Conservation (phyloP, 176 grass and related monocot species). For the Carex kokanica region DNA sequence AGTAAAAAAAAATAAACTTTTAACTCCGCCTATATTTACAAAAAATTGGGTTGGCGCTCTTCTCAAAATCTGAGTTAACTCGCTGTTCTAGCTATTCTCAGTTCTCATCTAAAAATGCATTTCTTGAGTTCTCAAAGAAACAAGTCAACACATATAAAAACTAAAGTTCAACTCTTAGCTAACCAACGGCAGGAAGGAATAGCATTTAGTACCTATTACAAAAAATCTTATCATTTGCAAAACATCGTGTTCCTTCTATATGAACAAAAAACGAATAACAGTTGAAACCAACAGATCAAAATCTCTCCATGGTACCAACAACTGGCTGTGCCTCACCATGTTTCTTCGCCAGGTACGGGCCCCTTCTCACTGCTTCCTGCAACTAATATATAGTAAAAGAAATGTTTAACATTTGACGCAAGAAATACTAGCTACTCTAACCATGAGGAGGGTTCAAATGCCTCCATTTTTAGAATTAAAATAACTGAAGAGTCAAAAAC, state of each 20-base stretch:
- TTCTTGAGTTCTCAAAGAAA: background rate
- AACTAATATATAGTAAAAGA: conserved; percentile 38
- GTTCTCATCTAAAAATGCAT: background rate
- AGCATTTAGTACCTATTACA: background rate
- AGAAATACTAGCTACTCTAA: background rate
- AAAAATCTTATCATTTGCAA: background rate
- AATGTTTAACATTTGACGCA: background rate
- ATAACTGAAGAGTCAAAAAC: too few species aligned
- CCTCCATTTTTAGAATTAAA: too few species aligned
- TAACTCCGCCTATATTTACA: too few species aligned
- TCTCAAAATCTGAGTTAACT: too few species aligned
- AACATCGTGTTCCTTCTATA: background rate
- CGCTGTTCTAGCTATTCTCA: too few species aligned
- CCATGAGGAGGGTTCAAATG: background rate
- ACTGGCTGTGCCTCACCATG: conserved; percentile 48
- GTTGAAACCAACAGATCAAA: conserved; percentile 35
- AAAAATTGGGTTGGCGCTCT: too few species aligned
- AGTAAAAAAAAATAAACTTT: too few species aligned
- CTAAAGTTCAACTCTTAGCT: background rate
- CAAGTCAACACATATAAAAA: background rate
- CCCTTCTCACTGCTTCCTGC: conserved; percentile 74
- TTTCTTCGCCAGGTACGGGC: conserved; percentile 64
- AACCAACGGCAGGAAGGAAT: background rate
- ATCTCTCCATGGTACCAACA: conserved; percentile 60
- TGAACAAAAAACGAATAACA: conserved; percentile 11